Conservation (phyloP, 495 filamentous ascomycete species). For the Chaetomidium leptoderma region DNA sequence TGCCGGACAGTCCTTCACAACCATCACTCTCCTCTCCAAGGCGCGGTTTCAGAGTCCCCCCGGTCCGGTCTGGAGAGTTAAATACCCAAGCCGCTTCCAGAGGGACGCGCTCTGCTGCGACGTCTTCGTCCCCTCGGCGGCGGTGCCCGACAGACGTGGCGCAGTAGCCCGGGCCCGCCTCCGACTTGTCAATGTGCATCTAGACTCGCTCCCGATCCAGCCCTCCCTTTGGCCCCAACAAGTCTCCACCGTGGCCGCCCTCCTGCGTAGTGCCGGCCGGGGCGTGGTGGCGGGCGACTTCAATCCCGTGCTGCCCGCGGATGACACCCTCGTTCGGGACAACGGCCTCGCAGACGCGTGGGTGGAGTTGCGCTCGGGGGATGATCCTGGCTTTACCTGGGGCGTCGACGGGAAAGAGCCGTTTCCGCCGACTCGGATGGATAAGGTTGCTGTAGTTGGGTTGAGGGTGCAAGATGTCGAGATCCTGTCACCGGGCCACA, state of each 20-base stretch:
- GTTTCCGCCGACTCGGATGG: constrained; percentile 4
- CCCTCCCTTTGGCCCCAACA: constrained; percentile 1
- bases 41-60: not conserved
- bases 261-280: not conserved
- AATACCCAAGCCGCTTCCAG: not conserved
- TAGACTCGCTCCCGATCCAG: constrained; percentile 5
- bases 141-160: not conserved
- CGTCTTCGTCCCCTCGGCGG: not conserved
- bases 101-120: constrained; percentile 7
- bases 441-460: not conserved
- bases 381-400: constrained; percentile 5
- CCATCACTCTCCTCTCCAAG: constrained; percentile 7
- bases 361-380: not conserved
- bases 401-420: not conserved
- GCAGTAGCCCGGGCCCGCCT: not conserved
- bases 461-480: not conserved
- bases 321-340: not conserved
- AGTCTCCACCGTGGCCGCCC: not conserved
- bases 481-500: not conserved
- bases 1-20: not conserved
- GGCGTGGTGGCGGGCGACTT: constrained; percentile 1
- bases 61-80: constrained; percentile 1
- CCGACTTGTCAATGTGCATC: constrained; percentile 1
- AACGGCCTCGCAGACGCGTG: constrained; percentile 5
- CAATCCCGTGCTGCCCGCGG: constrained; percentile 3